Base-by-base conservation (phyloP, 805 yeast species). In the Candida morakotiae region DNA sequence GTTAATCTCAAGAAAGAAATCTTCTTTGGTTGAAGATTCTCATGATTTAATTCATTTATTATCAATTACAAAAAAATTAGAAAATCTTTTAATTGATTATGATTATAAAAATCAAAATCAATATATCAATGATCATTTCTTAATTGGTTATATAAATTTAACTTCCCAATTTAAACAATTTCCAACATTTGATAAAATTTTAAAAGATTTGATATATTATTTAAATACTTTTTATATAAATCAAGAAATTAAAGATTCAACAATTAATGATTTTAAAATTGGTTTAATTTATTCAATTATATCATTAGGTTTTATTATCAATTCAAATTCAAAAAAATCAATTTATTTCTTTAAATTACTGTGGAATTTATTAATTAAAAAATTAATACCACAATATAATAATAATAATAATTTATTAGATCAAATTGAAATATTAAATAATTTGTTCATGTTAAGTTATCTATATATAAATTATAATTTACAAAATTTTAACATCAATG, bases 381-480 rank as follows among this genome's bases (percentile, higher is more conserved):
- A 55, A 35, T 46, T 63, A 24, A 56, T 61, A 14, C 67, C 69
- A 5, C 55, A 58, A 33, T 60, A 60, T 40, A 58, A 55, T 44
- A 47, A 53, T 28, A 52, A 55, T 37, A 48, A 52, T 30, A 54
- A 53, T 40, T 38, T 52, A 21, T 31, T 45, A 34, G 47, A 56
- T 38, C 67, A 61, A 38, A 46, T 56, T 42, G 67, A 66, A 32
- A 68, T 75, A 40, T 59, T 75, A 35, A 68, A 67, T 38, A 67
- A 72, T 38, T 58, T 76, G 26, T 71, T 71, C 23, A 47, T 73
- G 15, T 50, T 77, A 22, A 55, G 71, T 20, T 66, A 56, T 44
- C 59, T 73, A 10, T 69, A 71, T 41, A 50, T 73, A 33, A 56
- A 62, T 19, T 62, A 63, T 48, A 60, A 69, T 37, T 52, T 60